Base-by-base conservation (phyloP, 768 basidiomycete species). In the Xerocomellus amylosporus region DNA sequence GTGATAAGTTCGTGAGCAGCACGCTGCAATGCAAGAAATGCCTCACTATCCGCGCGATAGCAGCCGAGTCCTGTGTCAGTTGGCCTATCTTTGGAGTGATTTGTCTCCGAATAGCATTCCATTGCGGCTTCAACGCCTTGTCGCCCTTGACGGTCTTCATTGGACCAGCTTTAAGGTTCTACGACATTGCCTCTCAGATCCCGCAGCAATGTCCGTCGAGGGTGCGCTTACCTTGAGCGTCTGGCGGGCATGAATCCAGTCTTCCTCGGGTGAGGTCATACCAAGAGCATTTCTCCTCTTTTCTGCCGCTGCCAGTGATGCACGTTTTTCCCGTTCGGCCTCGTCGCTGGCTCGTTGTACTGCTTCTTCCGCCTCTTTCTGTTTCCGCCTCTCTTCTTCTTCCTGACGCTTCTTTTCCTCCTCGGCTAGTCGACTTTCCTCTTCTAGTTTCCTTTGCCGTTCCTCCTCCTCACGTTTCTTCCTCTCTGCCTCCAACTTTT, bases 71-170 rank as follows among this genome's bases (percentile, higher is more conserved):
- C 57, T 88, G 86, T 6, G 90, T 93, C 24, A 96, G 71, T 67
- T 94, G 93, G 8, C 92, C 92, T 44, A 96, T 85, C 70, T 88
- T 93, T 28, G 90, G 89, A 4, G 84, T 91, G 46, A 96, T 90
- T 63, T 85, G 80, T 42, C 93, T 82, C 24, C 93, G 85, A 46
- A 79, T 75, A 47, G 77, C 79, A 48, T 77, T 83, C 84, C 88
- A 92, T 26, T 77, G 71, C 12, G 83, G 72, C 66, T 84, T 88
- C 53, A 77, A 64, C 6, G 69, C 68, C 44, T 78, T 75, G 62
- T 85, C 69, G 4, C 65, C 68, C 68, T 93, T 93, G 55, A 93
- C 84, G 36, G 70, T 63, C 46, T 76, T 79, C 76, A 91, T 81
- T 24, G 81, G 74, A 33, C 83, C 80, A 3, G 73, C 69, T 74